These are phyloP conservation scores for Amphibolis antarctica DNA, from an alignment of 106 monocot genomes.

Conservation along the genomic window DNA sequence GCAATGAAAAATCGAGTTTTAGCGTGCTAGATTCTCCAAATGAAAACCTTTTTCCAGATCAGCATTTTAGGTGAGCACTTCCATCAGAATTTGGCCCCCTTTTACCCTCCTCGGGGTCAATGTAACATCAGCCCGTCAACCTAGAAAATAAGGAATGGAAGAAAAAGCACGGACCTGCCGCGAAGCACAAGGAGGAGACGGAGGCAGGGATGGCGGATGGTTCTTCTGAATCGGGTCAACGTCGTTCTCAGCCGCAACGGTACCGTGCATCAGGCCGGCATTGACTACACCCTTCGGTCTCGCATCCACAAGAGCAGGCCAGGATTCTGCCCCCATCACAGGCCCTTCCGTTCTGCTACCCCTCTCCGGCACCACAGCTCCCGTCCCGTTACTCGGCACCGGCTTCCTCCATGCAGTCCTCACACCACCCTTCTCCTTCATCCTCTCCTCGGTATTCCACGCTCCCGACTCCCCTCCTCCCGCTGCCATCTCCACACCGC, in stretches of 20 bases:
- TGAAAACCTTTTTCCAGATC: background rate
- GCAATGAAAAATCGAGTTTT: too few relatives aligned
- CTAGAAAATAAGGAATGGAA: too few relatives aligned
- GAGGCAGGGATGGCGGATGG: constrained; percentile 8
- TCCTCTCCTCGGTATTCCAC: too few relatives aligned
- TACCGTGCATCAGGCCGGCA: constrained; percentile 9
- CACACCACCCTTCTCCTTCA: constrained; percentile 14
- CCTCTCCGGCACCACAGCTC: constrained; percentile 5
- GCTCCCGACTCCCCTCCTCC: too few relatives aligned
- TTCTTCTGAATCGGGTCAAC: constrained; percentile 15
- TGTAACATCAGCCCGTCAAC: too few relatives aligned
- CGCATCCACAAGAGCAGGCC: constrained; percentile 60
- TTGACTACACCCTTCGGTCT: constrained; percentile 23
- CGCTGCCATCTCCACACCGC: background rate
- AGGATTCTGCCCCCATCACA: constrained; percentile 54
- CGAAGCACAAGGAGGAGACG: constrained; percentile 9
- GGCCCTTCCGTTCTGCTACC: constrained; percentile 15
- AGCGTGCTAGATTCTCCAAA: background rate
- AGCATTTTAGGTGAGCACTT: too few relatives aligned
- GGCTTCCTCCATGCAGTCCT: constrained; percentile 48
- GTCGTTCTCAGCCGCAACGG: constrained; percentile 3
- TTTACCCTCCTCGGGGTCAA: too few relatives aligned
- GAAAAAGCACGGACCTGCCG: constrained; percentile 30
- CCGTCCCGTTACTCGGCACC: background rate
- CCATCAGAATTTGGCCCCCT: too few relatives aligned